Percentiles rank a stretch among this genome's conserved stretches.
Evolutionary conservation across 768 basidiomycete genomes (phyloP).

Genomic region (Panellus pusillus): DNA sequence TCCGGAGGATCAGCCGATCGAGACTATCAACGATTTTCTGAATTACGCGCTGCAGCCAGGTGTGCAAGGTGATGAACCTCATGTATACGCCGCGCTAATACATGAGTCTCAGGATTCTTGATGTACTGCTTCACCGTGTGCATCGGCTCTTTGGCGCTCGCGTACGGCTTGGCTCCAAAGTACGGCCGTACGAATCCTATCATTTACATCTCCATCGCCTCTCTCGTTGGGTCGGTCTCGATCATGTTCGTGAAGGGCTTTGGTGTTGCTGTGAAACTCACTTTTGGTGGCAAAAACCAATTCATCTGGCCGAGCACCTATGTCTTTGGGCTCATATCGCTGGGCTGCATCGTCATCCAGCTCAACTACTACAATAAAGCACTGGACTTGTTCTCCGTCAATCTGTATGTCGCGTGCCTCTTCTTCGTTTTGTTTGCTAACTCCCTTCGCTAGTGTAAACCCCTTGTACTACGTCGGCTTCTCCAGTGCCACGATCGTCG

Average conservation of each 20-base stretch:
- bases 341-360: conserved; percentile 83
- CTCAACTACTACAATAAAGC: conserved; percentile 99
- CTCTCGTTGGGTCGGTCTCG: conserved; percentile 92
- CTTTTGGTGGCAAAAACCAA: conserved; percentile 91
- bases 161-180: conserved; percentile 79
- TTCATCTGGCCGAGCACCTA: conserved; percentile 96
- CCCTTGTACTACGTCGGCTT: conserved; percentile 99
- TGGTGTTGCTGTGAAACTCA: conserved; percentile 94
- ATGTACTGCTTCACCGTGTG: conserved; percentile 86
- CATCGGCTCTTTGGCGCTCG: conserved; percentile 82
- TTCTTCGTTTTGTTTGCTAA: neutral
- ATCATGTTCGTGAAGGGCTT: conserved; percentile 99
- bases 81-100: neutral
- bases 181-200: conserved; percentile 87
- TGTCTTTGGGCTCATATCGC: conserved; percentile 83
- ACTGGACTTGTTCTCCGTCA: conserved; percentile 93
- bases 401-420: conserved; percentile 67
- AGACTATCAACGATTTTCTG: conserved; percentile 92
- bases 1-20: conserved; percentile 90
- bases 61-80: conserved; percentile 33
- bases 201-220: conserved; percentile 96
- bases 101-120: conserved; percentile 67
- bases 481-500: conserved; percentile 88
- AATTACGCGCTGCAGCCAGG: conserved; percentile 93
- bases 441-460: conserved; percentile 66